Percentiles rank a stretch among this genome's conserved stretches.
Evolutionary conservation across 768 basidiomycete species (phyloP).

Genomic region (Calocybe cyanea): DNA sequence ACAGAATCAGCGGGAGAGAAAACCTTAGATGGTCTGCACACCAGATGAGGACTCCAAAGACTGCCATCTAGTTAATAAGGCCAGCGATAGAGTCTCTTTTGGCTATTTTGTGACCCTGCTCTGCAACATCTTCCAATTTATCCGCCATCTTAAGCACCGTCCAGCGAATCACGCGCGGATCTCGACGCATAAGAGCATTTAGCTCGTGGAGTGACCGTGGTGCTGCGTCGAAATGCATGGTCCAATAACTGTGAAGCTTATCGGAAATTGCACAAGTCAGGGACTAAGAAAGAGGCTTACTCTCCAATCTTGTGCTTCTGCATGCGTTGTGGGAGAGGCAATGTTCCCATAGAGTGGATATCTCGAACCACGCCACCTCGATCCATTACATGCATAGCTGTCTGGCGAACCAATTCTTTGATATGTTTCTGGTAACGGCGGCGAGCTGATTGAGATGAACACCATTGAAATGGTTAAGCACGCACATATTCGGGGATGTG

Average conservation of each 20-base stretch:
- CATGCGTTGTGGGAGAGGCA: conserved; percentile 72
- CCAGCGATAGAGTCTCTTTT: conserved; percentile 3
- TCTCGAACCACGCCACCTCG: conserved; percentile 80
- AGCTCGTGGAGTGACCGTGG: conserved; percentile 64
- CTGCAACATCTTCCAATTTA: conserved; percentile 64
- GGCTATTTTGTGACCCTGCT: conserved; percentile 32
- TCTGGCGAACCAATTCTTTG: conserved; percentile 66
- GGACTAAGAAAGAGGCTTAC: conserved; percentile 45
- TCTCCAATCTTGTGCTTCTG: conserved; percentile 67
- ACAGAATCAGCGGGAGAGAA: too few species aligned
- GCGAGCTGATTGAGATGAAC: too few species aligned
- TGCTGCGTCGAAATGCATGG: conserved; percentile 85
- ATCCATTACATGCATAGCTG: conserved; percentile 69
- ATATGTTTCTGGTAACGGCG: conserved; percentile 55
- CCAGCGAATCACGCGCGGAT: conserved; percentile 82
- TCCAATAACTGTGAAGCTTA: conserved; percentile 67
- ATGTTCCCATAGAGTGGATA: conserved; percentile 72
- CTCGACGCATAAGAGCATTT: conserved; percentile 65
- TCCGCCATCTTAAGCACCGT: conserved; percentile 77
- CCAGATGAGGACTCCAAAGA: too few species aligned
- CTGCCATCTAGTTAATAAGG: conserved; percentile 10
- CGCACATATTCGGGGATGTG: conserved; percentile 74
- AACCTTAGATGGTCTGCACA: too few species aligned
- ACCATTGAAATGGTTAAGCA: conserved; percentile 4
- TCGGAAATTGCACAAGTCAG: background rate